Evolutionary conservation across 352 stramenopile genomes (phyloP).

Genomic region (Phytopythium aichiense): DNA sequence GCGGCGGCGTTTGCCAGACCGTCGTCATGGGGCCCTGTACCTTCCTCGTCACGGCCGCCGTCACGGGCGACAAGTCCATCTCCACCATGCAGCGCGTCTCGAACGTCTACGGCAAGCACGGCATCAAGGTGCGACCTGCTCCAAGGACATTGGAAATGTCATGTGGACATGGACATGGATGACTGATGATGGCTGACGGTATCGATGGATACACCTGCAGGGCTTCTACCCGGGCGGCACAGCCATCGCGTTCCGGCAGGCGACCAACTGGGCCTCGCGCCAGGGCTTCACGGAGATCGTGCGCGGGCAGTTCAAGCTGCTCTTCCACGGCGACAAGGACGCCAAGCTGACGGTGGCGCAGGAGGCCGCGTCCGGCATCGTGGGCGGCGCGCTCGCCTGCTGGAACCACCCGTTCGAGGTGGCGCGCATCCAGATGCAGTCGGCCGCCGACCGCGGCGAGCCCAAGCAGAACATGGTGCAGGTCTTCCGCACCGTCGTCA

Average conservation of each 20-base stretch:
- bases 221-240: slow-evolving; percentile 90
- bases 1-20: slow-evolving; percentile 84
- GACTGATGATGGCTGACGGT: not conserved
- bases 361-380: slow-evolving; percentile 80
- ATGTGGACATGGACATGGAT: too few species aligned
- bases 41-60: slow-evolving; percentile 88
- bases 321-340: slow-evolving; percentile 77
- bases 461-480: slow-evolving; percentile 89
- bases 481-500: slow-evolving; percentile 83
- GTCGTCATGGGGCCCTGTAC: slow-evolving; percentile 90
- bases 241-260: slow-evolving; percentile 89
- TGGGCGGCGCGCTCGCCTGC: slow-evolving; percentile 83
- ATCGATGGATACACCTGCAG: slow-evolving; percentile 6
- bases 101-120: slow-evolving; percentile 82
- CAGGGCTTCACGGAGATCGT: slow-evolving; percentile 90
- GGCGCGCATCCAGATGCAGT: slow-evolving; percentile 91
- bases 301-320: slow-evolving; percentile 77
- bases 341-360: slow-evolving; percentile 88
- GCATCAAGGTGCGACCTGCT: slow-evolving; percentile 47
- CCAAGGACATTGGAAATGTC: too few species aligned
- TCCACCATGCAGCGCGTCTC: slow-evolving; percentile 75
- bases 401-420: slow-evolving; percentile 93
- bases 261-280: slow-evolving; percentile 90
- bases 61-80: slow-evolving; percentile 89
- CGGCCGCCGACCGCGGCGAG: slow-evolving; percentile 81